Conservation (phyloP, 805 yeast species). For the Lachancea waltii region DNA sequence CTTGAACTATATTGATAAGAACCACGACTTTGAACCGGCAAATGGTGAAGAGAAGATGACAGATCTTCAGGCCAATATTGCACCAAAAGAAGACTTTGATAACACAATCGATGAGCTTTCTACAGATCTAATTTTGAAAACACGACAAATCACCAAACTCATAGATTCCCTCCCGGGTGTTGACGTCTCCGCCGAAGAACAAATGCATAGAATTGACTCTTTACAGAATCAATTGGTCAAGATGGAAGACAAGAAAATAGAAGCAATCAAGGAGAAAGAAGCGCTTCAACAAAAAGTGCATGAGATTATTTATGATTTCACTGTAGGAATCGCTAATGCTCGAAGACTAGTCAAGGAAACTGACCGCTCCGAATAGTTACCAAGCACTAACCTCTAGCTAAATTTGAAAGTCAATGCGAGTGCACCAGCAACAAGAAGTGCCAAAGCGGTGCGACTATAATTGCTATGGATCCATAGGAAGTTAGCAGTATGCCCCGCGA, state of each 20-base stretch:
- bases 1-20: slow-evolving; percentile 69
- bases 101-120: slow-evolving; percentile 68
- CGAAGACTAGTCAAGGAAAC: slow-evolving; percentile 14
- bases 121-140: slow-evolving; percentile 75
- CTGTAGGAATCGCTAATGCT: slow-evolving; percentile 34
- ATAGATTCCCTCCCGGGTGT: slow-evolving; percentile 91
- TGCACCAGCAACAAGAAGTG: not conserved
- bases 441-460: not conserved
- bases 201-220: slow-evolving; percentile 53
- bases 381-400: not conserved
- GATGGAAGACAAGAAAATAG: slow-evolving; percentile 52
- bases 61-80: slow-evolving; percentile 55
- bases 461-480: slow-evolving; percentile 5
- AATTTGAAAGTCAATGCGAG: not conserved
- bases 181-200: slow-evolving; percentile 74
- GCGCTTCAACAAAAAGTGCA: slow-evolving; percentile 55
- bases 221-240: slow-evolving; percentile 56
- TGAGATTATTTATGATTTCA: slow-evolving; percentile 49
- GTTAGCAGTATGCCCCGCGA: slow-evolving; percentile 12
- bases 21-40: slow-evolving; percentile 52
- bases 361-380: not conserved
- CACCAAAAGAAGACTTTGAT: slow-evolving; percentile 39
- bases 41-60: slow-evolving; percentile 49
- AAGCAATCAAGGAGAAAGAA: slow-evolving; percentile 59
- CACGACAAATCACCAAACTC: slow-evolving; percentile 78